A percentile compares a stretch with the other conserved stretches of the same genome.
phyloP scores from a whole-genome alignment of 2,329 filamentous ascomycete genomes.

The Colletotrichum sidae region DNA sequence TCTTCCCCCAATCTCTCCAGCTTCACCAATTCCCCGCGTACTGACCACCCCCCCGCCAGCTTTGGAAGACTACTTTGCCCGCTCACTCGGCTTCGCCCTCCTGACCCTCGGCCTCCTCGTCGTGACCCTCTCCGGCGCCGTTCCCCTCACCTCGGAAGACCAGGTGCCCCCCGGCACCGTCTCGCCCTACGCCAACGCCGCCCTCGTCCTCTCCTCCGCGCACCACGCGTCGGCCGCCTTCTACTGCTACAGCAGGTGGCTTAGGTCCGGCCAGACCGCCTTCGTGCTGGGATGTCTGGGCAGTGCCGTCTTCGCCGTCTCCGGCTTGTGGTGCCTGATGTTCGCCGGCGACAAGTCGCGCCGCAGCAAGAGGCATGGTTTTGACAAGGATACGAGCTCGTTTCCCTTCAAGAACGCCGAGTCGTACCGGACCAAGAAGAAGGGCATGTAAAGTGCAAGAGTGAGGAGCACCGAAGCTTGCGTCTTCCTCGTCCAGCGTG shows the following conservation, averaged over 20 bases:
- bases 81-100: slow-evolving; percentile 75
- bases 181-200: slow-evolving; percentile 74
- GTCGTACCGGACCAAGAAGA: slow-evolving; percentile 53
- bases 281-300: slow-evolving; percentile 71
- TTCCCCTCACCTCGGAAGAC: slow-evolving; percentile 70
- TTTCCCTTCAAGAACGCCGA: slow-evolving; percentile 52
- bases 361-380: slow-evolving; percentile 49
- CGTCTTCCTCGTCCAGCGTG: no score
- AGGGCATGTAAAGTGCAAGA: slow-evolving; percentile 42
- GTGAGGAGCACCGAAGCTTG: no score
- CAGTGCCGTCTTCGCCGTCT: slow-evolving; percentile 66
- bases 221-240: slow-evolving; percentile 74
- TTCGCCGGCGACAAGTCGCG: slow-evolving; percentile 53
- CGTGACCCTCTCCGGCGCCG: slow-evolving; percentile 76
- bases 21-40: no score
- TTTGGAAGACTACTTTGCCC: slow-evolving; percentile 80
- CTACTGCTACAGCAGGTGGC: slow-evolving; percentile 77
- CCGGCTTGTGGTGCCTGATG: slow-evolving; percentile 57
- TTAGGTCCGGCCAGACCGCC: slow-evolving; percentile 60
- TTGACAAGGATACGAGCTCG: slow-evolving; percentile 54
- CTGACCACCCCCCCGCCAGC: slow-evolving; percentile 49
- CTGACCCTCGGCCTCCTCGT: slow-evolving; percentile 72
- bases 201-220: slow-evolving; percentile 72
- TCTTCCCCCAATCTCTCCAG: background rate
- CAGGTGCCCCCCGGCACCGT: slow-evolving; percentile 50